Evolutionary conservation across 202 grass and related monocot species (phyloP).

Genomic region (Setaria italica): DNA sequence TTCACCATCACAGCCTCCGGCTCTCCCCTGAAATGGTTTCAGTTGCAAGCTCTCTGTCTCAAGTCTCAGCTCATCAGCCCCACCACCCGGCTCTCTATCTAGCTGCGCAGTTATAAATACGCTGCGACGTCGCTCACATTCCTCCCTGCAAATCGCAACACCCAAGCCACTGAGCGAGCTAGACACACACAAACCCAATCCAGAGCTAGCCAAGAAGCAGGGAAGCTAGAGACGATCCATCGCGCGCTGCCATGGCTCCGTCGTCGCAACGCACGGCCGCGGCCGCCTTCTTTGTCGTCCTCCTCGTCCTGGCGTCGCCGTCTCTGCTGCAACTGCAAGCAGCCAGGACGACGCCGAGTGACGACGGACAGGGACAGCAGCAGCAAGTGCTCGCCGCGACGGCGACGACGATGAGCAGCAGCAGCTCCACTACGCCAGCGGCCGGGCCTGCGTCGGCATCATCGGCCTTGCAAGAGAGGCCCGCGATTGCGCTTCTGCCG

Average conservation of each 20-base stretch:
- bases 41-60: too few relatives aligned
- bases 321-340: constrained; percentile 8
- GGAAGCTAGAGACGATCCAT: not conserved
- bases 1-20: too few relatives aligned
- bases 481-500: constrained; percentile 12
- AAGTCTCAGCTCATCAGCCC: too few relatives aligned
- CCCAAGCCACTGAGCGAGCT: not conserved
- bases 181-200: not conserved
- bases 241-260: constrained; percentile 34
- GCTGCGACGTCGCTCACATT: not conserved
- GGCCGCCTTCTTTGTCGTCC: not conserved
- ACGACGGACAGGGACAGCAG: not conserved
- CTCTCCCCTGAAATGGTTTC: too few relatives aligned
- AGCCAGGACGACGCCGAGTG: constrained; percentile 40
- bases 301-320: constrained; percentile 5
- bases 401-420: too few relatives aligned
- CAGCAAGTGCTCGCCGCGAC: not conserved
- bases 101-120: not conserved
- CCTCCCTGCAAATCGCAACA: not conserved
- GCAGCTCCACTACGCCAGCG: not conserved
- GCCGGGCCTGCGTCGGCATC: not conserved
- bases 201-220: not conserved
- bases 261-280: not conserved
- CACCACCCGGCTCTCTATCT: too few relatives aligned
- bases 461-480: not conserved